phyloP scores from a whole-genome alignment of 2,329 filamentous ascomycete species.

The Clarireedia paspali region DNA sequence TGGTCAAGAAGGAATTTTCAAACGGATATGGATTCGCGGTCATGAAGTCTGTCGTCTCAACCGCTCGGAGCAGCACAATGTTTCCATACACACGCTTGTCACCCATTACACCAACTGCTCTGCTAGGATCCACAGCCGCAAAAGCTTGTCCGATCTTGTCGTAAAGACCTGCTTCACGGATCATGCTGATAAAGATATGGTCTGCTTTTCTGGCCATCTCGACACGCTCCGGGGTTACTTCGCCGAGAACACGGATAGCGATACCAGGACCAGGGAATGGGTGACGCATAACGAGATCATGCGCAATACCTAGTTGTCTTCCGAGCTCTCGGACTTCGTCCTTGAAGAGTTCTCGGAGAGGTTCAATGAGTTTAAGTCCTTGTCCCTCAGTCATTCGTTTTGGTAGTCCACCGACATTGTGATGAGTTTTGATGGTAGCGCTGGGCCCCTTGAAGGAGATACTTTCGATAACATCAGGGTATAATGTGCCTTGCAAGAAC shows the following conservation, averaged over 20 bases:
- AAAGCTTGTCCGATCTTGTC: slow-evolving; percentile 63
- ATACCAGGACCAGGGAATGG: slow-evolving; percentile 69
- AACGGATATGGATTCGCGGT: slow-evolving; percentile 35
- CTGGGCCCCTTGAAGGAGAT: slow-evolving; percentile 67
- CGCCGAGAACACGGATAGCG: slow-evolving; percentile 67
- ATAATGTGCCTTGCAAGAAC: slow-evolving; percentile 75
- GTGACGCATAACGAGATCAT: slow-evolving; percentile 71
- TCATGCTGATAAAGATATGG: slow-evolving; percentile 70
- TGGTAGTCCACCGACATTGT: slow-evolving; percentile 62
- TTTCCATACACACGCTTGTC: slow-evolving; percentile 62
- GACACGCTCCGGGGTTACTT: slow-evolving; percentile 73
- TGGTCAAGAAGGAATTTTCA: slow-evolving; percentile 55
- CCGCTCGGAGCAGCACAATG: slow-evolving; percentile 53
- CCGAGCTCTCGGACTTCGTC: slow-evolving; percentile 70
- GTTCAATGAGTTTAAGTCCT: slow-evolving; percentile 64
- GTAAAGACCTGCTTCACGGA: slow-evolving; percentile 65
- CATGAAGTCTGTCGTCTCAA: slow-evolving; percentile 44
- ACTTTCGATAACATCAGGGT: slow-evolving; percentile 53
- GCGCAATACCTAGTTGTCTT: slow-evolving; percentile 59
- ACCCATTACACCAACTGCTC: slow-evolving; percentile 59
- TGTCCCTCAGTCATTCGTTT: slow-evolving; percentile 43
- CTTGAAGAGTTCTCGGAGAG: slow-evolving; percentile 74
- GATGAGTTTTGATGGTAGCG: slow-evolving; percentile 67
- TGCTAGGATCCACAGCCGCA: slow-evolving; percentile 58
- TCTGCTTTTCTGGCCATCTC: slow-evolving; percentile 73